Evolutionary conservation across 768 basidiomycete species (phyloP), one percentile per base, ranked within the genome.

Genomic region (Rhodocollybia butyracea): DNA sequence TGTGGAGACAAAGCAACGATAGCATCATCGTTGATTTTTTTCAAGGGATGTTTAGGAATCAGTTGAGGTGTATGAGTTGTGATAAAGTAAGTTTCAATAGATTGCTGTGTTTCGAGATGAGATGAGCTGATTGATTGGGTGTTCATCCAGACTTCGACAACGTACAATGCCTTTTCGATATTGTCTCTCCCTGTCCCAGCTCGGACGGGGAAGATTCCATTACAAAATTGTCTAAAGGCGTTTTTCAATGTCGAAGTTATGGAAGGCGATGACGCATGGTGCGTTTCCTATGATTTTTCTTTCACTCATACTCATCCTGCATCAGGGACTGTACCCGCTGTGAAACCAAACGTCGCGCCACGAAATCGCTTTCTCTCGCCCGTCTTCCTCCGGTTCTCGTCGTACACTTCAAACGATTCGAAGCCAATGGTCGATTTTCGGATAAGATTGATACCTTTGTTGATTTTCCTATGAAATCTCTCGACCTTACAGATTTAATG

Each of bases 391-490:
- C 96, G 0, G 85, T 99, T 36, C 79, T 99, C 15, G 75, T 97
- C 60, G 91, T 97, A 60, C 92, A 95, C 63, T 78, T 97, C 38
- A 97, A 97, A 66, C 84, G 94, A 40, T 97, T 97, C 75, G 90
- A 91, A 51, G 85, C 86, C 61, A 89, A 92, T 60, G 94, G 94
- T 1, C 85, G 84, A 2, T 97, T 96, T 70, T 94, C 91, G 32
- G 94, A 98, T 74, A 98, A 98, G 75, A 85, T 98, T 51, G 95
- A 98, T 69, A 97, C 95, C 1, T 83, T 86, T 59, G 90, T 98
- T 39, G 91, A 97, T 59, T 99, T 91, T 71, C 96, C 96, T 5
- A 70, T 81, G 60, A 84, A 76, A 59, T 61, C 63, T 19, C 64
- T 86, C 46, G 84, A 86, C 64, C 68, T 86, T 47, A 79, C 93